phyloP scores from a whole-genome alignment of 441 rosid species.

The Monsonia emarginata region DNA sequence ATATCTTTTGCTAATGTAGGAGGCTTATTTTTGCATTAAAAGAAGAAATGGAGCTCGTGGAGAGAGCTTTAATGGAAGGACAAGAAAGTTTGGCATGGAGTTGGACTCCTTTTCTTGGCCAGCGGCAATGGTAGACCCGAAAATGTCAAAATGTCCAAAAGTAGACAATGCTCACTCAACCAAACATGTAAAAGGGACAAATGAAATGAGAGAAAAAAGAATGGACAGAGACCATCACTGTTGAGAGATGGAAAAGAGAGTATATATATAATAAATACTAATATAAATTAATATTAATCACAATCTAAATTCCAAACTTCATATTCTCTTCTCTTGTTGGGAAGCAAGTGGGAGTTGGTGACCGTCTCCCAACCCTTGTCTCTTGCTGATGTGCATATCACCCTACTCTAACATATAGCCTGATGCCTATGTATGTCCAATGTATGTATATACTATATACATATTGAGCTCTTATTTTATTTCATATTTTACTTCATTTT shows the following conservation, averaged over 20 bases:
- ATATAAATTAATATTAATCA: slow-evolving; percentile 10
- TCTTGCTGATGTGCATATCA: neutral
- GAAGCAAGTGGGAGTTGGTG: slow-evolving; percentile 69
- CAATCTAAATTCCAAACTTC: slow-evolving; percentile 11
- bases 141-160: slow-evolving; percentile 20
- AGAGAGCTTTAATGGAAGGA: neutral
- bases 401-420: neutral
- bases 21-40: too few relatives aligned
- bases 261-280: too few relatives aligned
- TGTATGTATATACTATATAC: neutral
- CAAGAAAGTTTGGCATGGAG: neutral
- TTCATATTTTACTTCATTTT: too few relatives aligned
- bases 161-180: slow-evolving; percentile 2
- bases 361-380: slow-evolving; percentile 29
- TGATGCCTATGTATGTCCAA: neutral
- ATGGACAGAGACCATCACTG: slow-evolving; percentile 15
- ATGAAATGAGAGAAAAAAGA: slow-evolving; percentile 19
- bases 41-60: neutral
- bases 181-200: neutral
- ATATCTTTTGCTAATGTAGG: neutral
- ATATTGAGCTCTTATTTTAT: too few relatives aligned
- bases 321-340: slow-evolving; percentile 38
- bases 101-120: too few relatives aligned
- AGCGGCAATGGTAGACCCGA: too few relatives aligned
- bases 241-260: neutral